These are phyloP conservation scores for Xylaria sp. DNA, from an alignment of 2,329 filamentous ascomycete species.

Conservation along the genomic window DNA sequence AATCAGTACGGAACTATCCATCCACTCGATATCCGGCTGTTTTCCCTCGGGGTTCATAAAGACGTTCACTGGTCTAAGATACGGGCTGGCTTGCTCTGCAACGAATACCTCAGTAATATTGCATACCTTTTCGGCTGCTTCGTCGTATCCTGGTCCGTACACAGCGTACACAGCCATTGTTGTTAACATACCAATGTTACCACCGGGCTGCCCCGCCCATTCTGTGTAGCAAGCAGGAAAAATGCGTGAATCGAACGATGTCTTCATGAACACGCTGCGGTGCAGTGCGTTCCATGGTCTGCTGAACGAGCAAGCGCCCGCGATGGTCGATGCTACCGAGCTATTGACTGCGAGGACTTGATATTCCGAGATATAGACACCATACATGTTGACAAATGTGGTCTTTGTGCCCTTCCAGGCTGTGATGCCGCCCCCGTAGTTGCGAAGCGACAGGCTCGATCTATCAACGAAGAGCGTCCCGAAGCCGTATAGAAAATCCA, in stretches of 20 bases:
- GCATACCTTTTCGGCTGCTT: slow-evolving; percentile 17
- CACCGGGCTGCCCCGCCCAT: slow-evolving; percentile 36
- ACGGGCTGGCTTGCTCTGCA: slow-evolving; percentile 14
- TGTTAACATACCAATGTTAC: slow-evolving; percentile 18
- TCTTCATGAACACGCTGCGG: slow-evolving; percentile 51
- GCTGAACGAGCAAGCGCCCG: slow-evolving; percentile 51
- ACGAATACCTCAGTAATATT: slow-evolving; percentile 20
- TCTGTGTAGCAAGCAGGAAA: slow-evolving; percentile 49
- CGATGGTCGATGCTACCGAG: slow-evolving; percentile 33
- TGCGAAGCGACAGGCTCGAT: slow-evolving; percentile 49
- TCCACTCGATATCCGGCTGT: slow-evolving; percentile 22
- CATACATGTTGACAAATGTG: slow-evolving; percentile 61
- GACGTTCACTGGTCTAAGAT: slow-evolving; percentile 20
- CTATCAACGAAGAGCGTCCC: slow-evolving; percentile 57
- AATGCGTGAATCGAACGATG: slow-evolving; percentile 51
- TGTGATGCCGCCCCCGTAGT: slow-evolving; percentile 61
- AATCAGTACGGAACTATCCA: slow-evolving; percentile 15
- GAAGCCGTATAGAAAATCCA: slow-evolving; percentile 65
- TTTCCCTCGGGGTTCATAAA: slow-evolving; percentile 21
- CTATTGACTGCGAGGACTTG: slow-evolving; percentile 50
- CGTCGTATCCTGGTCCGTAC: slow-evolving; percentile 22
- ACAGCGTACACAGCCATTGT: slow-evolving; percentile 22
- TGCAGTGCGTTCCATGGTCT: slow-evolving; percentile 58
- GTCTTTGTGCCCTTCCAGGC: slow-evolving; percentile 65
- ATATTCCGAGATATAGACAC: slow-evolving; percentile 57